Percentiles rank a stretch among this genome's conserved stretches.
Conservation (phyloP, 179 eudicot species). For the Beta macrorhiza region DNA sequence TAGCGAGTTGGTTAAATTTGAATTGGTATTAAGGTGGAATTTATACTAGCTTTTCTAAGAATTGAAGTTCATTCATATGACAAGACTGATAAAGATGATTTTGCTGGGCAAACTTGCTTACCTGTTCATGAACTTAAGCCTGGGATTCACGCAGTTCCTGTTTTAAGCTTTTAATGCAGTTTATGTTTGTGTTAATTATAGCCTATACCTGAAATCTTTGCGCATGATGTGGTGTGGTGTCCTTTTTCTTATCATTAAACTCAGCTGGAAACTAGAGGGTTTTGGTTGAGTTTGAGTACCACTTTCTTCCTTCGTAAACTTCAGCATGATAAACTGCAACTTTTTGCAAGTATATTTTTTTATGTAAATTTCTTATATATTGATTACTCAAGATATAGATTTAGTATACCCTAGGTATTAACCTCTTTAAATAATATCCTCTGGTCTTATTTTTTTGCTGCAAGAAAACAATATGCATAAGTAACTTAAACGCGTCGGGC, state of each 20-base stretch:
- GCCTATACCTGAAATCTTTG: neutral
- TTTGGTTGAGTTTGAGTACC: no score
- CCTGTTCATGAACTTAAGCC: constrained; percentile 64
- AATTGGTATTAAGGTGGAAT: no score
- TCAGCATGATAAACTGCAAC: no score
- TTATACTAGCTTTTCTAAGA: constrained; percentile 57
- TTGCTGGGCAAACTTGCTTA: constrained; percentile 80
- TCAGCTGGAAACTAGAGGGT: no score
- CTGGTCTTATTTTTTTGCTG: no score
- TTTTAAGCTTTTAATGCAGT: constrained; percentile 70
- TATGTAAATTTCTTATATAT: no score
- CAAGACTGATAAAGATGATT: constrained; percentile 68
- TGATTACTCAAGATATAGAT: no score
- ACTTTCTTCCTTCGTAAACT: no score
- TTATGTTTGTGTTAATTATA: constrained; percentile 42
- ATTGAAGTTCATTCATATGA: constrained; percentile 87
- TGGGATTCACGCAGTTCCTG: constrained; percentile 74
- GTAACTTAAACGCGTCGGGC: constrained; percentile 19
- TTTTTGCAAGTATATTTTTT: no score
- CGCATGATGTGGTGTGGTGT: neutral
- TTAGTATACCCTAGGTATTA: no score
- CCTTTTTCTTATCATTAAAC: neutral
- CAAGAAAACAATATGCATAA: constrained; percentile 28
- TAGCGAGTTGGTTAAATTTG: no score
- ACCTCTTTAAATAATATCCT: no score